Evolutionary conservation across 371 early-diverging fungal genomes (phyloP).

Genomic region (Cladochytrium tenue): DNA sequence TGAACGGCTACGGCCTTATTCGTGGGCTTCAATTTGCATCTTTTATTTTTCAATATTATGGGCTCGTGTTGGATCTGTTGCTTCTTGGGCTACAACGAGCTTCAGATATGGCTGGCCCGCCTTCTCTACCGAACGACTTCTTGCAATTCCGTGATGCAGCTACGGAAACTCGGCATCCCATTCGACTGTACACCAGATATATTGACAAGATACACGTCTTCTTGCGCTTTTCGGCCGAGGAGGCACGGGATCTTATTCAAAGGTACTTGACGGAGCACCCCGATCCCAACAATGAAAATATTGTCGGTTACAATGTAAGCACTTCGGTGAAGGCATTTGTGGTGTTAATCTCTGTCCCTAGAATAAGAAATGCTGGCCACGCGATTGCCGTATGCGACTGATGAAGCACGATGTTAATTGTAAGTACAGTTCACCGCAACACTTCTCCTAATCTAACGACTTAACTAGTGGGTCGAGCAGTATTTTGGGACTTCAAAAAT

Average conservation of each 20-base stretch:
- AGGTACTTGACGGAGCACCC: slow-evolving; percentile 96
- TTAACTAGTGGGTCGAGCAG: slow-evolving; percentile 76
- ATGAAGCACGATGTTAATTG: slow-evolving; percentile 97
- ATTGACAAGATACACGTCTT: slow-evolving; percentile 92
- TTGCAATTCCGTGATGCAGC: slow-evolving; percentile 90
- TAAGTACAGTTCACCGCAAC: slow-evolving; percentile 1
- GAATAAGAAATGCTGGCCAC: slow-evolving; percentile 88
- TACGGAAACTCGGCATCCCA: slow-evolving; percentile 94
- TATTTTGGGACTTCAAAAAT: slow-evolving; percentile 98
- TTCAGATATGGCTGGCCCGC: slow-evolving; percentile 95
- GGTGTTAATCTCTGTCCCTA: background rate
- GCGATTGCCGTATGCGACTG: slow-evolving; percentile 97
- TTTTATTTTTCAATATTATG: slow-evolving; percentile 98
- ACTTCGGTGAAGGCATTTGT: slow-evolving; percentile 59
- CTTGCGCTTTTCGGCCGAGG: slow-evolving; percentile 91
- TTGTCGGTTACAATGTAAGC: slow-evolving; percentile 91
- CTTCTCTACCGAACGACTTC: slow-evolving; percentile 92
- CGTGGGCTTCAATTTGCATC: slow-evolving; percentile 97
- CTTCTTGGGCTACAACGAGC: slow-evolving; percentile 95
- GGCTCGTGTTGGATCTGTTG: slow-evolving; percentile 91
- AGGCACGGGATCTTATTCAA: slow-evolving; percentile 92
- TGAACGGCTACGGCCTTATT: slow-evolving; percentile 95
- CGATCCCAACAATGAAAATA: slow-evolving; percentile 98
- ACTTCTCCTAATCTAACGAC: slow-evolving; percentile 1
- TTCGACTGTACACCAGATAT: slow-evolving; percentile 93